A percentile compares a stretch with the other conserved stretches of the same genome.
These are phyloP conservation scores for Exsudoporus floridanus DNA, from an alignment of 1,284 basidiomycete species.

Conservation along the genomic window DNA sequence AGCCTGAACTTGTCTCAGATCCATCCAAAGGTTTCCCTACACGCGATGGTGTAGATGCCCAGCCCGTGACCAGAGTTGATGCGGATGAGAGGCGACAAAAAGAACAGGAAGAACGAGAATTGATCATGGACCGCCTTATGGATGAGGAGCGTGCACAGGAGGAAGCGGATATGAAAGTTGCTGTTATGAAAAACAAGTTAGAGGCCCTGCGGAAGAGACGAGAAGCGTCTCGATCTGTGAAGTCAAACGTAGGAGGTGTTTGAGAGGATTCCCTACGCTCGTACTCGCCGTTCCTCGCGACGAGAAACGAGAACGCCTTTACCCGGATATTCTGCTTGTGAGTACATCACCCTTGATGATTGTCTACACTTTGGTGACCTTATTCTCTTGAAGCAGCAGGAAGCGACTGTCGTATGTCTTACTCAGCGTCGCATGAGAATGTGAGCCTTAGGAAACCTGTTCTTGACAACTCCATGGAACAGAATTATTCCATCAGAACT, in stretches of 20 bases:
- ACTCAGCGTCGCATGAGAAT: neutral
- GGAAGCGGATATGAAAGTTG: slow-evolving; percentile 76
- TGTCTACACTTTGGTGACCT: neutral
- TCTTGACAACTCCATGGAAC: neutral
- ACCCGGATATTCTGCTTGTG: neutral
- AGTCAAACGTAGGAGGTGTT: slow-evolving; percentile 19
- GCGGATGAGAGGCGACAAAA: slow-evolving; percentile 48
- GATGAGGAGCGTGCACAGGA: slow-evolving; percentile 82
- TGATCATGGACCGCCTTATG: slow-evolving; percentile 78
- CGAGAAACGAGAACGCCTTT: neutral
- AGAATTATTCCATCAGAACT: neutral
- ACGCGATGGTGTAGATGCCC: slow-evolving; percentile 25
- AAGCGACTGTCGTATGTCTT: neutral
- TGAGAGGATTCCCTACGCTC: slow-evolving; percentile 5
- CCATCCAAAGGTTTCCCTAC: slow-evolving; percentile 55
- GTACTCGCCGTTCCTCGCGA: neutral
- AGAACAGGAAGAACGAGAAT: slow-evolving; percentile 70
- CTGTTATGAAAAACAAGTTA: slow-evolving; percentile 59
- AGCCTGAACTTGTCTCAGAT: slow-evolving; percentile 55
- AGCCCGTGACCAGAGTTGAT: slow-evolving; percentile 37
- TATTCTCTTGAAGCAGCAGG: neutral
- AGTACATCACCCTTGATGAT: neutral
- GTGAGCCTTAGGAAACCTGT: neutral
- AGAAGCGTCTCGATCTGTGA: slow-evolving; percentile 40
- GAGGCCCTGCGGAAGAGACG: slow-evolving; percentile 61